Evolutionary conservation across 495 filamentous ascomycete genomes (phyloP), one percentile per base, ranked within the genome.

Genomic region (Hyphodiscus hymeniophilus): DNA sequence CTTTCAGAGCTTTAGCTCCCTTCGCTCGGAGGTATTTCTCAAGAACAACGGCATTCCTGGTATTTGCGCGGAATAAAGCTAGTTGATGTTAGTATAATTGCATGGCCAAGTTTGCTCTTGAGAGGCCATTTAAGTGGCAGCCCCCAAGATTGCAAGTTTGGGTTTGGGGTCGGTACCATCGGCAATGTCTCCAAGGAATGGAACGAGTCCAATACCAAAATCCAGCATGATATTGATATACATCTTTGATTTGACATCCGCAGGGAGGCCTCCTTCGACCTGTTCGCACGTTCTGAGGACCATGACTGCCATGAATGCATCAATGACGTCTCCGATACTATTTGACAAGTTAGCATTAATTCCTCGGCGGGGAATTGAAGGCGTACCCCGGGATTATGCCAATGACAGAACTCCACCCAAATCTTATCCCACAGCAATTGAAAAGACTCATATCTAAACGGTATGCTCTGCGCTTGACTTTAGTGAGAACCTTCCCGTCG

Each of bases 381-480:
- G 76, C 82, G 76, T 67, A 88, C 73, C 75, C 74, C 44, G 92
- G 92, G 35, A 96, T 60, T 30, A 95, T 54, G 6, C 80, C 91
- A 55, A 96, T 85, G 42, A 95, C 72, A 56, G 76, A 80, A 24
- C 81, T 76, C 84, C 85, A 92, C 16, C 91, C 91, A 60, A 96
- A 83, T 45, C 79, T 73, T 43, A 94, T 71, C 17, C 85, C 83
- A 52, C 80, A 77, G 59, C 83, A 74, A 58, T 77, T 89, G 63
- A 84, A 87, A 13, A 89, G 72, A 50, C 71, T 74, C 73, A 82
- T 82, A 64, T 98, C 92, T 31, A 94, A 76, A 18, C 72, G 67
- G 64, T 94, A 92, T 22, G 92, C 90, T 47, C 81, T 73, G 51
- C 79, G 71, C 57, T 91, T 88, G 54, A 94, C 84, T 38, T 80